Percentiles rank a stretch among this genome's conserved stretches.
These are phyloP conservation scores for Saturnispora ahearnii DNA, from an alignment of 805 yeast species.

Conservation along the genomic window DNA sequence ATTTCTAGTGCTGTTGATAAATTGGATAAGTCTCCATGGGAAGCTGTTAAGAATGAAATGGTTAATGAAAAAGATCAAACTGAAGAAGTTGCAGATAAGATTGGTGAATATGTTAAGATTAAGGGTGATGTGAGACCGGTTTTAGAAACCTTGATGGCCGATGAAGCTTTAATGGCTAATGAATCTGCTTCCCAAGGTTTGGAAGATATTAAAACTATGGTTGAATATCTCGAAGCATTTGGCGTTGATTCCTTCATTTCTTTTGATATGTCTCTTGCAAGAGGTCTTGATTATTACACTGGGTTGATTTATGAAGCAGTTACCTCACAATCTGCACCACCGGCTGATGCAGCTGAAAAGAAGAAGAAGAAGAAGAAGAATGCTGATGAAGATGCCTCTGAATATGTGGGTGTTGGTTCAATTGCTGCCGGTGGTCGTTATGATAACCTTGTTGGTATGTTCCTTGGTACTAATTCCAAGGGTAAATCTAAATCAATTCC, in stretches of 20 bases:
- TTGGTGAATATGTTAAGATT: constrained; percentile 84
- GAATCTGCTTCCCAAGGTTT: constrained; percentile 74
- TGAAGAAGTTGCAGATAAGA: constrained; percentile 85
- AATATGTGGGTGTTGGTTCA: constrained; percentile 95
- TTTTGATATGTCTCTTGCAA: constrained; percentile 89
- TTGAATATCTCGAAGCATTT: constrained; percentile 76
- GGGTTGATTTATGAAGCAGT: constrained; percentile 96
- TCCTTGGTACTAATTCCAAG: constrained; percentile 73
- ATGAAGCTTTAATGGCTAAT: constrained; percentile 51
- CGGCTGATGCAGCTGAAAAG: constrained; percentile 62
- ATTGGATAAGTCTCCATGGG: constrained; percentile 94
- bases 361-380: constrained; percentile 17
- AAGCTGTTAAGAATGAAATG: constrained; percentile 85
- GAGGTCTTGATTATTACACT: constrained; percentile 96
- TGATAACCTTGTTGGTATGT: constrained; percentile 95
- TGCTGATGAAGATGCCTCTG: constrained; percentile 87
- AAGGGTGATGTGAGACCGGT: constrained; percentile 68
- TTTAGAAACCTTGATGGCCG: constrained; percentile 44
- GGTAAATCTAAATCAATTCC: constrained; percentile 69
- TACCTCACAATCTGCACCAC: constrained; percentile 94
- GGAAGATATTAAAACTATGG: constrained; percentile 65
- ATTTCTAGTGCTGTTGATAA: constrained; percentile 95
- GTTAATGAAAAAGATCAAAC: constrained; percentile 82
- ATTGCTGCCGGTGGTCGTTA: constrained; percentile 99
- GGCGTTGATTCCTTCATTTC: constrained; percentile 59